A percentile compares a stretch with the other conserved stretches of the same genome.
phyloP scores from a whole-genome alignment of 2,329 filamentous ascomycete species.

The Domatiomyces catenatus region DNA sequence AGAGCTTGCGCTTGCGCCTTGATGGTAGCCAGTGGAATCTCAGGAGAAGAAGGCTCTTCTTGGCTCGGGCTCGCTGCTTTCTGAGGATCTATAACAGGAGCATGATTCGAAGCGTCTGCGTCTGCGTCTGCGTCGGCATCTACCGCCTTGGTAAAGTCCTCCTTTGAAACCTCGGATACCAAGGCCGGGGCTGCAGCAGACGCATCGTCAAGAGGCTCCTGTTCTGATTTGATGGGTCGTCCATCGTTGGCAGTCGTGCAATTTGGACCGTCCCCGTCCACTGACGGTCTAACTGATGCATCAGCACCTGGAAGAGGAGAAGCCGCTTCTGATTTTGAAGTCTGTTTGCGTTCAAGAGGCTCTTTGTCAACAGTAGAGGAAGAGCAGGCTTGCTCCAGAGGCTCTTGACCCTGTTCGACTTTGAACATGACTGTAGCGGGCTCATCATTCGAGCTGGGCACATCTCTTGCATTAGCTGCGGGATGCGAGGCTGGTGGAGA shows the following conservation, averaged over 20 bases:
- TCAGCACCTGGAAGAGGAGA: neutral
- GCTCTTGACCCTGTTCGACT: neutral
- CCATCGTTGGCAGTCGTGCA: neutral
- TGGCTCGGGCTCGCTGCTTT: neutral
- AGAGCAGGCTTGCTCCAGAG: neutral
- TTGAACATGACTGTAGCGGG: neutral
- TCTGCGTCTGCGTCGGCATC: neutral
- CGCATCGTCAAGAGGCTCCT: neutral
- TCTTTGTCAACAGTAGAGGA: neutral
- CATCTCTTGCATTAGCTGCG: neutral
- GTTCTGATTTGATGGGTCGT: neutral
- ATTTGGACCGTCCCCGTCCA: neutral
- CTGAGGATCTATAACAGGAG: neutral
- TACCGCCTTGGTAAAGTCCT: neutral
- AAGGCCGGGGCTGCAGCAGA: neutral
- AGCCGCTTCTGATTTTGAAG: neutral
- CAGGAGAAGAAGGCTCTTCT: neutral
- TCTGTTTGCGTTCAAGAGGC: neutral
- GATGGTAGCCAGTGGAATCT: neutral
- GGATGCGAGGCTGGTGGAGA: neutral
- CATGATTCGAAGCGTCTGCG: neutral
- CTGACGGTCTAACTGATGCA: neutral
- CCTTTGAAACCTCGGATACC: neutral
- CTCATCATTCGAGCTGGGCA: neutral
- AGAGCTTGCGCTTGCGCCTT: neutral